A percentile compares a stretch with the other conserved stretches of the same genome.
Conservation (phyloP, 1,139 yeast genomes). For the Ogataea hybrid region DNA sequence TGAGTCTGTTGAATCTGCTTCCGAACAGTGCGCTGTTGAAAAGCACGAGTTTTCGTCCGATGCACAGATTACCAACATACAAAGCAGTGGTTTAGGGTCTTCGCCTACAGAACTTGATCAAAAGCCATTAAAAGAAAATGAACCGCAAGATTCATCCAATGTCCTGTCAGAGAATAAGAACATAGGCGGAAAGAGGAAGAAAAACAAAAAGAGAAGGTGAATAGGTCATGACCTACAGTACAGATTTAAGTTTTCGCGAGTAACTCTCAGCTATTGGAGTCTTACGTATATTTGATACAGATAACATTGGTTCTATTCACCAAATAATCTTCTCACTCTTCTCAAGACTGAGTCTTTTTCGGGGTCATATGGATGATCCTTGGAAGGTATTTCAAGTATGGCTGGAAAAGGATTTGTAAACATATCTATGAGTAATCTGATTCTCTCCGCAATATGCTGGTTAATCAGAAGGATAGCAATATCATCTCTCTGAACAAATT, state of each 20-base stretch:
- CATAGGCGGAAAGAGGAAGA: conserved; percentile 20
- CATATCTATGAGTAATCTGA: conserved; percentile 77
- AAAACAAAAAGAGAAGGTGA: conserved; percentile 21
- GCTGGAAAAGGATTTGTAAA: conserved; percentile 96
- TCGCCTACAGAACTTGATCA: no score
- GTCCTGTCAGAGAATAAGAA: neutral
- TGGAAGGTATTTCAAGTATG: conserved; percentile 92
- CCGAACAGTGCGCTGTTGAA: no score
- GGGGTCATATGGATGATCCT: conserved; percentile 98
- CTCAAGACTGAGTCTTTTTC: conserved; percentile 95
- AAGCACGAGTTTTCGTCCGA: no score
- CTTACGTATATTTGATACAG: no score
- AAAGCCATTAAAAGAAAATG: neutral
- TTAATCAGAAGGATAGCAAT: conserved; percentile 90
- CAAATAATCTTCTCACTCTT: conserved; percentile 91
- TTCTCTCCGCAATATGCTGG: conserved; percentile 92
- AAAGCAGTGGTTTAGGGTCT: no score
- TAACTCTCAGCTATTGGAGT: no score
- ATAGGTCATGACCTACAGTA: neutral
- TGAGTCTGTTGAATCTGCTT: no score
- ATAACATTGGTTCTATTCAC: conserved; percentile 49
- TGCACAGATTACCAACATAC: no score
- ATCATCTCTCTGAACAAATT: conserved; percentile 80
- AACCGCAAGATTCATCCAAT: neutral
- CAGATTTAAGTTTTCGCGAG: no score